Base-by-base conservation (phyloP, 352 stramenopile species). In the Phytophthora meadii region DNA sequence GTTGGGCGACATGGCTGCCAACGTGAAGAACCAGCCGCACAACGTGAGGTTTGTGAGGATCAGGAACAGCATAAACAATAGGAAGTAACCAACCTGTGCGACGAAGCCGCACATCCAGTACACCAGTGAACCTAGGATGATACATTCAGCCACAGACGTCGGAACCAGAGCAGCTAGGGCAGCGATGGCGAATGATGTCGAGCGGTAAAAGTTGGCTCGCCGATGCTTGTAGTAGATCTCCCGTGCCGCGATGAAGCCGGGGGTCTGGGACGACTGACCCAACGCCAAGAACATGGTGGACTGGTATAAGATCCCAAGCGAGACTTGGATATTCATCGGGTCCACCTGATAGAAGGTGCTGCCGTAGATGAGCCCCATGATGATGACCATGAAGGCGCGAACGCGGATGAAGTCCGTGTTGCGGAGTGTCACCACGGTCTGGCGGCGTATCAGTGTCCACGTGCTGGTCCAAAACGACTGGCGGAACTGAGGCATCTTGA, bases 81-180 rank as follows among this genome's bases (percentile, higher is more conserved):
- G 17, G 27, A 63, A 68, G 40, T 45, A 53, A 1, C 45, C 61
- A 1, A 25, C 53, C 24, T 47, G n/a, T 15, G 41, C 34, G 42
- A 66, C 60, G 50, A 95, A 80, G 25, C 88, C 87, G 49, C 88
- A 78, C 79, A 97, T 91, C 79, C 85, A 97, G 64, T 97, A 97
- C 14, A 97, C 63, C 24, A 97, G 57, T 8, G 68, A 81, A 12
- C 83, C 96, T 64, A 95, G 90, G n/a, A 87, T 53, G 6, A 90
- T 54, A 10, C 75, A 76, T 69, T 92, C 82, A 25, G 81, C 54
- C 11, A 71, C 9, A 71, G 54, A 27, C 50, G 71, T 68, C 44
- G 74, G 48, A 17, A 77, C 50, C 3, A 61, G 42, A 3, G 54
- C 42, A n/a, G 61, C 36, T 5, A 61, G 34, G 5, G 17, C 56